phyloP scores from a whole-genome alignment of 208 protist genomes.

The Crithidia sp. region DNA sequence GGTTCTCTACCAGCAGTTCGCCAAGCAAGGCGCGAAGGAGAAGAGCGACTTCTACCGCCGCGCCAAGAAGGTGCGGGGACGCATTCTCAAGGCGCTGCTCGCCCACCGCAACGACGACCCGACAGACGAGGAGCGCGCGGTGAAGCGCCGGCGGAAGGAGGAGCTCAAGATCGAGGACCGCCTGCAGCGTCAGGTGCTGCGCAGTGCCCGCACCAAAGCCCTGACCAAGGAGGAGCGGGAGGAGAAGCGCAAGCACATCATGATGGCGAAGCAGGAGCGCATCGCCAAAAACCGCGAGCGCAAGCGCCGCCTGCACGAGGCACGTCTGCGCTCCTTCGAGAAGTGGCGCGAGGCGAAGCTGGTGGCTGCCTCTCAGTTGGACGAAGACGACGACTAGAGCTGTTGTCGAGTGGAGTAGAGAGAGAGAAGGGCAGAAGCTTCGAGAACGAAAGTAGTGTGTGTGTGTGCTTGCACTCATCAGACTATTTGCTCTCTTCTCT shows the following conservation, averaged over 20 bases:
- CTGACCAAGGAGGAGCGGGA: constrained; percentile 88
- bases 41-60: constrained; percentile 70
- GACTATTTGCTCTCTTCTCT: neutral
- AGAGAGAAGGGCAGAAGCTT: neutral
- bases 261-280: constrained; percentile 87
- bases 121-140: constrained; percentile 71
- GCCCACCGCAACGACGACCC: constrained; percentile 82
- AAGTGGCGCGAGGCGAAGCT: constrained; percentile 85
- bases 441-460: neutral
- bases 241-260: constrained; percentile 77
- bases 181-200: constrained; percentile 76
- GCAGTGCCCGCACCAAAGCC: constrained; percentile 32
- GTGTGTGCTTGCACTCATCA: neutral
- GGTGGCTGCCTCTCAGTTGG: constrained; percentile 37
- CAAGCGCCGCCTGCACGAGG: constrained; percentile 76
- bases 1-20: constrained; percentile 80
- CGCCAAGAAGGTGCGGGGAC: constrained; percentile 67
- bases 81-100: constrained; percentile 73
- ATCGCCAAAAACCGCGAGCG: constrained; percentile 88
- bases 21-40: constrained; percentile 47
- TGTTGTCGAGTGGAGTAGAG: no score
- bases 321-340: constrained; percentile 76
- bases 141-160: constrained; percentile 73
- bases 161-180: constrained; percentile 82
- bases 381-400: constrained; percentile 27